Percentiles rank a stretch among this genome's conserved stretches.
Conservation (phyloP, 352 stramenopile genomes). For the Phytophthora tubulina region DNA sequence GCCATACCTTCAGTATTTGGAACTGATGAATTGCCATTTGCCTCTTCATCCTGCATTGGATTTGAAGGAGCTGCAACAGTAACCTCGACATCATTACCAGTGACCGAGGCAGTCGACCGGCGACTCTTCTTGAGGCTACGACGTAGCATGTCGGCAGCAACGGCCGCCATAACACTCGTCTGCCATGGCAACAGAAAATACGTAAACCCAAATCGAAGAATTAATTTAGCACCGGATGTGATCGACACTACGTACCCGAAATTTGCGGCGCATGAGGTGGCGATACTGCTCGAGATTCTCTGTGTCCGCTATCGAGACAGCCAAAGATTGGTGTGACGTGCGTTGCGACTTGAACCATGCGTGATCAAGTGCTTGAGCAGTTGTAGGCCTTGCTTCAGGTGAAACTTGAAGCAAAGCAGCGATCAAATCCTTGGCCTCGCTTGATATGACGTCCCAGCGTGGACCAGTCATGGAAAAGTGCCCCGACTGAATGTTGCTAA, state of each 20-base stretch:
- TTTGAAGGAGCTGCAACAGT: neutral
- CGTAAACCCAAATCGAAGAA: neutral
- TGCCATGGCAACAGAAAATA: slow-evolving; percentile 13
- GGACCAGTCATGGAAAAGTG: slow-evolving; percentile 53
- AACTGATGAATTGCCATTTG: neutral
- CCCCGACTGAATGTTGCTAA: slow-evolving; percentile 61
- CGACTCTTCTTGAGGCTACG: slow-evolving; percentile 58
- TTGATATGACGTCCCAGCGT: slow-evolving; percentile 60
- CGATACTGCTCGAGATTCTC: slow-evolving; percentile 68
- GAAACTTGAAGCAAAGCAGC: slow-evolving; percentile 46
- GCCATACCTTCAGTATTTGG: neutral
- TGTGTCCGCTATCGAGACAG: slow-evolving; percentile 52
- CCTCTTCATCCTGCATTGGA: slow-evolving; percentile 3
- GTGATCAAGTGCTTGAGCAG: slow-evolving; percentile 49
- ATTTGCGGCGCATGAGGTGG: slow-evolving; percentile 70
- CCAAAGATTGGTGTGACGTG: slow-evolving; percentile 59
- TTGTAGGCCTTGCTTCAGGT: slow-evolving; percentile 41
- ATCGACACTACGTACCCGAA: slow-evolving; percentile 49
- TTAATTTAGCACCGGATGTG: neutral
- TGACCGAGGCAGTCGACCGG: slow-evolving; percentile 30
- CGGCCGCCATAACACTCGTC: slow-evolving; percentile 69
- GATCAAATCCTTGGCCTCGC: slow-evolving; percentile 63
- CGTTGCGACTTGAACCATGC: slow-evolving; percentile 60
- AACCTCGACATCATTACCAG: slow-evolving; percentile 1
- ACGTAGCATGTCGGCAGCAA: slow-evolving; percentile 63